A percentile compares a stretch with the other conserved stretches of the same genome.
Evolutionary conservation across 2,329 filamentous ascomycete species (phyloP).

Genomic region (Monosporascus sp.): DNA sequence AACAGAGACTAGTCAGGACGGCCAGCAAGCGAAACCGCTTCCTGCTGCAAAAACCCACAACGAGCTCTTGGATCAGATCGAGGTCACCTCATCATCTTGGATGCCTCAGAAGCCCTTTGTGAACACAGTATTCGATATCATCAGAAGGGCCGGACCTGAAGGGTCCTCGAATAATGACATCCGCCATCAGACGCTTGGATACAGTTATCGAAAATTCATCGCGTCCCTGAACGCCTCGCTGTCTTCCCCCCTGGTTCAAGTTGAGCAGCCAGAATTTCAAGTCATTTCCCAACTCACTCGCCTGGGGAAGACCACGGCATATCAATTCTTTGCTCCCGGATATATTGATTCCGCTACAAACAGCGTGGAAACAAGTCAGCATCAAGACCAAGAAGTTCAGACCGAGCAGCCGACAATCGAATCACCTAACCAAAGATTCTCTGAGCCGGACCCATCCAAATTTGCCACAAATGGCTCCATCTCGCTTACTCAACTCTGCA

Average conservation of each 20-base stretch:
- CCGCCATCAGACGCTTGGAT: constrained; percentile 24
- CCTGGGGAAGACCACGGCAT: constrained; percentile 35
- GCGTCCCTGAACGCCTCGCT: constrained; percentile 25
- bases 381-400: constrained; percentile 1
- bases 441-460: constrained; percentile 9
- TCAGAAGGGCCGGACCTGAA: constrained; percentile 23
- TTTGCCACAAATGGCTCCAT: constrained; percentile 7
- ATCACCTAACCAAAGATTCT: constrained; percentile 9
- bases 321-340: constrained; percentile 31
- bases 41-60: not conserved
- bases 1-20: not conserved
- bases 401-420: not conserved
- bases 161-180: constrained; percentile 29
- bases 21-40: constrained; percentile 1
- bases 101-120: constrained; percentile 28
- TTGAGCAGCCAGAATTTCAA: constrained; percentile 21
- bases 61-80: constrained; percentile 5
- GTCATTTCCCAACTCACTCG: constrained; percentile 32
- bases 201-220: constrained; percentile 26
- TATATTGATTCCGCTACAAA: not conserved
- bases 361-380: constrained; percentile 2
- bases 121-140: constrained; percentile 28
- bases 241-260: not conserved
- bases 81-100: constrained; percentile 21
- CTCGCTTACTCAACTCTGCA: constrained; percentile 13